These are phyloP conservation scores for Schizosaccharomyces lindneri DNA, from an alignment of 805 yeast species.

Conservation along the genomic window DNA sequence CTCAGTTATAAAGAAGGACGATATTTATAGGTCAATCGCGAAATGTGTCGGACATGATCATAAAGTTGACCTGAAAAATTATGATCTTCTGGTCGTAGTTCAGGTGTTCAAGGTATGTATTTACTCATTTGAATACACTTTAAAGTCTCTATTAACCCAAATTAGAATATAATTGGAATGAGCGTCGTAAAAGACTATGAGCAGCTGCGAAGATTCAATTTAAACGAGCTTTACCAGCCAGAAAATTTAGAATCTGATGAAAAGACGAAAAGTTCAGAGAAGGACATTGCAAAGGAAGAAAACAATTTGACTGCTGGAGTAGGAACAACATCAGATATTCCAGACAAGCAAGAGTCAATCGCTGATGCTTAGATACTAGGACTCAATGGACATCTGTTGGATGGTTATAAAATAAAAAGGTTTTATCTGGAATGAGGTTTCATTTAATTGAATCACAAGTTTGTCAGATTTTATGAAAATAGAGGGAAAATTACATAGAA, in stretches of 20 bases:
- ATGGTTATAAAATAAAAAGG: too few relatives aligned
- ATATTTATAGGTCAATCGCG: constrained; percentile 51
- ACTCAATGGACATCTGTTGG: too few relatives aligned
- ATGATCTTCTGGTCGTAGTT: constrained; percentile 53
- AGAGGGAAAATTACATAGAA: too few relatives aligned
- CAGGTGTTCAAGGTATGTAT: constrained; percentile 45
- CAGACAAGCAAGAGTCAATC: too few relatives aligned
- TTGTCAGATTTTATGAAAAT: too few relatives aligned
- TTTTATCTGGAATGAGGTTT: too few relatives aligned
- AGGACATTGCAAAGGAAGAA: too few relatives aligned
- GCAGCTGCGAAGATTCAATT: constrained; percentile 40
- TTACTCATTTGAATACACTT: not conserved
- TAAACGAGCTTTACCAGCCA: constrained; percentile 42
- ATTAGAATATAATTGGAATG: constrained; percentile 54
- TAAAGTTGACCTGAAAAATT: constrained; percentile 52
- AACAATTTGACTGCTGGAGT: too few relatives aligned
- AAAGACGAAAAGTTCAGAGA: too few relatives aligned
- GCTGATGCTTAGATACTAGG: too few relatives aligned
- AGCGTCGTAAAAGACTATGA: constrained; percentile 45
- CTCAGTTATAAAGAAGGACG: constrained; percentile 42
- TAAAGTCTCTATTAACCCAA: not conserved
- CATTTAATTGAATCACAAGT: too few relatives aligned
- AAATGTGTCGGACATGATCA: constrained; percentile 51
- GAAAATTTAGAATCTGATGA: not conserved
- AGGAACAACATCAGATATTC: too few relatives aligned